These are phyloP conservation scores for Hydnomerulius pinastri DNA, from an alignment of 768 basidiomycete genomes.

Conservation along the genomic window DNA sequence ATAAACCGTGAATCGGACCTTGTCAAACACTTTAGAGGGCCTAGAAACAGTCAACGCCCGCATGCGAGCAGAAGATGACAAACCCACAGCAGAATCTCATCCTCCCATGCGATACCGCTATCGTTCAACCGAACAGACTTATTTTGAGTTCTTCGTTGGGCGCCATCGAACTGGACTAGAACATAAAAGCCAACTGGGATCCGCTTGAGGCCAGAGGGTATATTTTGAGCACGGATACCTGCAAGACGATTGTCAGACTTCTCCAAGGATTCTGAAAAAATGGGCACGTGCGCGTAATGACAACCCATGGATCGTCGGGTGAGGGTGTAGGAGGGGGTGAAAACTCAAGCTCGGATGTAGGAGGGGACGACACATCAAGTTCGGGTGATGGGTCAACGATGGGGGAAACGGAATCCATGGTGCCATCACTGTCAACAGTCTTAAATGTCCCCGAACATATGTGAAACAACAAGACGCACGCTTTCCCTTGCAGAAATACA, in stretches of 20 bases:
- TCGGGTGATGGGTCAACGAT: no score
- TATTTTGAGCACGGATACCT: slow-evolving; percentile 15
- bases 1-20: background rate
- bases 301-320: background rate
- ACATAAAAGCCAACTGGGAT: slow-evolving; percentile 19
- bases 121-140: slow-evolving; percentile 2
- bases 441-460: background rate
- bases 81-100: slow-evolving; percentile 2
- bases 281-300: slow-evolving; percentile 7
- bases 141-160: slow-evolving; percentile 4
- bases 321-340: background rate
- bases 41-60: background rate
- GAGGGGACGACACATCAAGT: no score
- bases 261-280: background rate
- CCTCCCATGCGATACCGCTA: slow-evolving; percentile 10
- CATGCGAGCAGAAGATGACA: background rate
- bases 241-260: background rate
- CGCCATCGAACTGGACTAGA: slow-evolving; percentile 1
- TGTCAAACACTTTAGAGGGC: background rate
- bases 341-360: no score
- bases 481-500: slow-evolving; percentile 2
- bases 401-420: no score
- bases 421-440: background rate
- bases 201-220: slow-evolving; percentile 6
- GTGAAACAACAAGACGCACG: background rate